A percentile compares a stretch with the other conserved stretches of the same genome.
phyloP scores from a whole-genome alignment of 140 eudicot species.

The Ambrosia hybrid region DNA sequence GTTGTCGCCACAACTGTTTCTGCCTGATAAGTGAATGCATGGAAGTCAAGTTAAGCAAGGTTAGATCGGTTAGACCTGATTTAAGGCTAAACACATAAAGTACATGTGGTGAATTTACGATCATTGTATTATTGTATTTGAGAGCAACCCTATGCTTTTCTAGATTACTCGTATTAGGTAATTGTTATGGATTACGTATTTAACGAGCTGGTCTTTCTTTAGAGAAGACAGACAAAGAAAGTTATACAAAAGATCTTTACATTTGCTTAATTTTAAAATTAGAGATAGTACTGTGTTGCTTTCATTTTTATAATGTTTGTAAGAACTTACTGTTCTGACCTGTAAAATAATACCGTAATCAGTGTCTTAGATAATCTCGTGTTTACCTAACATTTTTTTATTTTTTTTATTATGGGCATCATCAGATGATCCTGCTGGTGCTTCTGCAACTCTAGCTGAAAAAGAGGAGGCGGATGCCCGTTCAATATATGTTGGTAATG shows the following conservation, averaged over 20 bases:
- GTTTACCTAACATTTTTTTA: constrained; percentile 10
- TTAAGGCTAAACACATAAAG: too few species aligned
- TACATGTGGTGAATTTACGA: too few species aligned
- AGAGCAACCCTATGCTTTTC: too few species aligned
- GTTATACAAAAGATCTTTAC: neutral
- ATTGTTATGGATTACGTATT: too few species aligned
- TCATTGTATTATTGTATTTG: too few species aligned
- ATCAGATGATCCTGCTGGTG: constrained; percentile 58
- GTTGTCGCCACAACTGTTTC: neutral
- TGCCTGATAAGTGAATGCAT: neutral
- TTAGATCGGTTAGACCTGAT: neutral
- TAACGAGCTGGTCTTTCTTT: too few species aligned
- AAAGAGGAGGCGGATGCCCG: constrained; percentile 94
- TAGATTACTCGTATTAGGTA: too few species aligned
- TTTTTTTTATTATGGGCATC: constrained; percentile 30
- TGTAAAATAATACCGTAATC: constrained; percentile 11
- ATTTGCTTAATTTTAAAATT: neutral
- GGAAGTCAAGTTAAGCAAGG: neutral
- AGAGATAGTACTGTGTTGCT: neutral
- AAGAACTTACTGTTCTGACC: neutral
- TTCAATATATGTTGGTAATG: constrained; percentile 90
- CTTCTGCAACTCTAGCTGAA: constrained; percentile 72
- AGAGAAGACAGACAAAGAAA: too few species aligned
- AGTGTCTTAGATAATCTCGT: constrained; percentile 7
- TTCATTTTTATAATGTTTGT: neutral